phyloP scores from a whole-genome alignment of 495 filamentous ascomycete genomes.

The Gamarada debralockiae region DNA sequence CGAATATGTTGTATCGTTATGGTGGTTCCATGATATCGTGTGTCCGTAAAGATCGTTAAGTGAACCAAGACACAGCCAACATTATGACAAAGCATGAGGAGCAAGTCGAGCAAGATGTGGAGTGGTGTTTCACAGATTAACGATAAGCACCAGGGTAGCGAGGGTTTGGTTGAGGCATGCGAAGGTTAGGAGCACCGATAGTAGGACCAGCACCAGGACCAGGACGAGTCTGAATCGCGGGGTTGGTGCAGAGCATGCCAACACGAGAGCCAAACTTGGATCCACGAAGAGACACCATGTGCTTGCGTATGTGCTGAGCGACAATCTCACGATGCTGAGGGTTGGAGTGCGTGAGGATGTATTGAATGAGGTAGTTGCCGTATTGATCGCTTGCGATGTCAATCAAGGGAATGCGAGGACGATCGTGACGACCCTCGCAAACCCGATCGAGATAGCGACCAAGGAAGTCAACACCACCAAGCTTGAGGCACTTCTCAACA shows the following conservation, averaged over 20 bases:
- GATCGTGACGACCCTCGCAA: conserved; percentile 84
- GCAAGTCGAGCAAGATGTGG: conserved; percentile 16
- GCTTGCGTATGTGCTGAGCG: conserved; percentile 90
- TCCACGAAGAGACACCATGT: conserved; percentile 98
- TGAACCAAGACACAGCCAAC: conserved; percentile 20
- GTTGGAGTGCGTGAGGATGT: conserved; percentile 84
- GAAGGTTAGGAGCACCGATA: conserved; percentile 44
- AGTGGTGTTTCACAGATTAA: conserved; percentile 29
- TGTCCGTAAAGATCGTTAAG: conserved; percentile 17
- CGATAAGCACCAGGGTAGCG: conserved; percentile 48
- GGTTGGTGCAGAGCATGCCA: conserved; percentile 98
- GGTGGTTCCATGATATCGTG: conserved; percentile 15
- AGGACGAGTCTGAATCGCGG: conserved; percentile 76
- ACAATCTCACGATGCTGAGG: conserved; percentile 89
- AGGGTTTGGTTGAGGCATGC: conserved; percentile 47
- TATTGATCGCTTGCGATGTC: conserved; percentile 99
- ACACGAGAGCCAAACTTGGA: conserved; percentile 98
- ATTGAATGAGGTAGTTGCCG: conserved; percentile 97
- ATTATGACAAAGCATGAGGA: conserved; percentile 19
- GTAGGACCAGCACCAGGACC: conserved; percentile 68
- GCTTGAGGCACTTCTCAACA: conserved; percentile 98
- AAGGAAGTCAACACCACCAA: conserved; percentile 86
- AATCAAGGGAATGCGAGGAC: conserved; percentile 94
- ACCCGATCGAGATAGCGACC: conserved; percentile 90
- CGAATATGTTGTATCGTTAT: conserved; percentile 25